phyloP scores from a whole-genome alignment of 2,329 filamentous ascomycete species.

The Botrytis byssoidea region DNA sequence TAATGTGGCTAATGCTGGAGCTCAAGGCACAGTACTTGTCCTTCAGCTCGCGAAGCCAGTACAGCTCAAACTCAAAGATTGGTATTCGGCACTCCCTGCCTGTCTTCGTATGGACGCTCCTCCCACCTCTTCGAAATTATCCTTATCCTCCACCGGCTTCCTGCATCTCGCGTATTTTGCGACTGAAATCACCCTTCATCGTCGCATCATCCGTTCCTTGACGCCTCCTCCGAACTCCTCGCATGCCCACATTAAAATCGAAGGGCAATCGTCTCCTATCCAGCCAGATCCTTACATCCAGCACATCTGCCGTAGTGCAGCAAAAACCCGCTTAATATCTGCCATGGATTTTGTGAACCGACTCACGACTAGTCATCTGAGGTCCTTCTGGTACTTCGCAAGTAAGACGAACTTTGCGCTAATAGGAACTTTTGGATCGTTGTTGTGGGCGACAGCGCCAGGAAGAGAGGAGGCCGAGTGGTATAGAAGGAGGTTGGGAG shows the following conservation, averaged over 20 bases:
- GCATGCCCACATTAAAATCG: slow-evolving; percentile 40
- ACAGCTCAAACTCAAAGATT: slow-evolving; percentile 78
- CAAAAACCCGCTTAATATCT: slow-evolving; percentile 89
- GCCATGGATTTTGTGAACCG: slow-evolving; percentile 98
- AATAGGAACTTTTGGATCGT: slow-evolving; percentile 88
- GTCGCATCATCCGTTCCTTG: slow-evolving; percentile 84
- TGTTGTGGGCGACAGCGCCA: slow-evolving; percentile 86
- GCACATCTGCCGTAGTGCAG: slow-evolving; percentile 89
- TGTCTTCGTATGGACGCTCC: slow-evolving; percentile 65
- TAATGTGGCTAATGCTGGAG: slow-evolving; percentile 62
- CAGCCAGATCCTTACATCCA: slow-evolving; percentile 75
- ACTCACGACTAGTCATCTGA: slow-evolving; percentile 78
- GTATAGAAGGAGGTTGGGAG: slow-evolving; percentile 78
- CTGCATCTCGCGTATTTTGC: slow-evolving; percentile 92
- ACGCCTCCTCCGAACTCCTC: slow-evolving; percentile 47
- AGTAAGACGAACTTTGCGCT: slow-evolving; percentile 90
- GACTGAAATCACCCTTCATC: slow-evolving; percentile 88
- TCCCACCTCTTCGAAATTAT: slow-evolving; percentile 44
- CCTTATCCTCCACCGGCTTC: slow-evolving; percentile 66
- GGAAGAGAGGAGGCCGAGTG: slow-evolving; percentile 88
- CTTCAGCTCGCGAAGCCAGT: slow-evolving; percentile 76
- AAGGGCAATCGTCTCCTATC: slow-evolving; percentile 35
- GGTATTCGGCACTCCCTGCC: slow-evolving; percentile 67
- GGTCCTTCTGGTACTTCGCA: slow-evolving; percentile 91
- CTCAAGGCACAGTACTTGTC: slow-evolving; percentile 69